Base-by-base conservation (phyloP, 2,329 filamentous ascomycete genomes). In the Exserohilum turcica region DNA sequence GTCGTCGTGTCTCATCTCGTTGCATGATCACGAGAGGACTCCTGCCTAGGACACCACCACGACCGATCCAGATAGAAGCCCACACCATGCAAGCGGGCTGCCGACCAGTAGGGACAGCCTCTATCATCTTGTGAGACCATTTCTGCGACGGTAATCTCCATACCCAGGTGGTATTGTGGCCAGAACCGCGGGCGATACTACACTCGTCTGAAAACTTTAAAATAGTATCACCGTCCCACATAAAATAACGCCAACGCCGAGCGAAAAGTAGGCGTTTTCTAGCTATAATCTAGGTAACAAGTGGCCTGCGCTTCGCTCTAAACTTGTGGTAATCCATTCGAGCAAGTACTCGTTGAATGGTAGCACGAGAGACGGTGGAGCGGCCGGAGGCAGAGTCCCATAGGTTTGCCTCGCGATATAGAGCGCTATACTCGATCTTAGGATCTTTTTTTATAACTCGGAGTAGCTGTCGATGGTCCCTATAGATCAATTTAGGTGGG, bases 11-110 rank as follows among this genome's bases (percentile, higher is more conserved):
- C 32, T 37, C n/a, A 38, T 60, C 60, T 6, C 52, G 49, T 9
- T 36, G n/a, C 33, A 59, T 61, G 31, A 59, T 54, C 18, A 59
- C 33, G 1, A 61, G 44, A 10, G 32, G 32, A 40, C 37, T 48
- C 7, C 50, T 15, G 7, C 42, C 12, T 15, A 43, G 28, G 33
- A 32, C 15, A 36, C 53, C 48, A 21, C 35, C 27, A 29, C 33
- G 37, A 38, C 16, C 33, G 10, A 47, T 39, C 52, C 44, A 59
- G 3, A 57, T 51, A 3, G 42, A 13, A 5, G 19, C 52, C 42
- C 36, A 55, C 13, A 55, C 47, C 29, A 55, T 50, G 2, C 32
- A 39, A 27, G 44, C 44, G 8, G 35, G 44, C 21, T 48, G 13
- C 4, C 16, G 10, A 8, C 8, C 16, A 48, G 44, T 48, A 24